A percentile compares a stretch with the other conserved stretches of the same genome.
phyloP scores from a whole-genome alignment of 1,139 yeast species.

The Yamadazyma conglobata region DNA sequence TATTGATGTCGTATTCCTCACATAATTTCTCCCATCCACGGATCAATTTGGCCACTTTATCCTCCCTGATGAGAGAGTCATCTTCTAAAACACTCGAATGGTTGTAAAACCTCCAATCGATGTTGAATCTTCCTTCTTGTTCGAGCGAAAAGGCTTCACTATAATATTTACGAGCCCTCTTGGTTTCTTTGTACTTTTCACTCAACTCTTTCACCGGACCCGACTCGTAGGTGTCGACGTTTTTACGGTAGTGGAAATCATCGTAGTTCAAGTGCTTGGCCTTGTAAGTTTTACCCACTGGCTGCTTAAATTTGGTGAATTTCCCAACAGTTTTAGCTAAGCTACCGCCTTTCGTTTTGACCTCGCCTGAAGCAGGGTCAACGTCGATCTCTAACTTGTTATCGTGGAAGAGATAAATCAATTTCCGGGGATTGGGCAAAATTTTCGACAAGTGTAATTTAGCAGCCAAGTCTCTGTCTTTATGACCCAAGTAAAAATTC shows the following conservation, averaged over 20 bases:
- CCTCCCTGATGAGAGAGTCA: constrained; percentile 21
- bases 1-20: constrained; percentile 21
- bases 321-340: constrained; percentile 6
- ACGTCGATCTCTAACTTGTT: constrained; percentile 11
- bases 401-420: constrained; percentile 15
- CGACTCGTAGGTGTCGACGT: constrained; percentile 5
- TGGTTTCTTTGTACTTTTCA: constrained; percentile 10
- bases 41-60: constrained; percentile 26
- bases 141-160: constrained; percentile 43
- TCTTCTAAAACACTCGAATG: constrained; percentile 18
- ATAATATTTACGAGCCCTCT: constrained; percentile 41
- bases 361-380: constrained; percentile 6
- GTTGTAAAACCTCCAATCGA: constrained; percentile 46
- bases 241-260: constrained; percentile 10
- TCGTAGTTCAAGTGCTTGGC: constrained; percentile 10
- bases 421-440: constrained; percentile 14
- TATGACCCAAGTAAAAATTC: constrained; percentile 10
- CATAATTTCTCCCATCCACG: constrained; percentile 33
- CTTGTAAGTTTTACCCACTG: constrained; percentile 1
- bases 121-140: constrained; percentile 24
- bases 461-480: constrained; percentile 12
- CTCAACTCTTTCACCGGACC: constrained; percentile 9
- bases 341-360: not conserved
- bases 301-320: constrained; percentile 7
- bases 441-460: constrained; percentile 11